phyloP scores from a whole-genome alignment of 2,329 filamentous ascomycete genomes.

The Alternaria sp. region DNA sequence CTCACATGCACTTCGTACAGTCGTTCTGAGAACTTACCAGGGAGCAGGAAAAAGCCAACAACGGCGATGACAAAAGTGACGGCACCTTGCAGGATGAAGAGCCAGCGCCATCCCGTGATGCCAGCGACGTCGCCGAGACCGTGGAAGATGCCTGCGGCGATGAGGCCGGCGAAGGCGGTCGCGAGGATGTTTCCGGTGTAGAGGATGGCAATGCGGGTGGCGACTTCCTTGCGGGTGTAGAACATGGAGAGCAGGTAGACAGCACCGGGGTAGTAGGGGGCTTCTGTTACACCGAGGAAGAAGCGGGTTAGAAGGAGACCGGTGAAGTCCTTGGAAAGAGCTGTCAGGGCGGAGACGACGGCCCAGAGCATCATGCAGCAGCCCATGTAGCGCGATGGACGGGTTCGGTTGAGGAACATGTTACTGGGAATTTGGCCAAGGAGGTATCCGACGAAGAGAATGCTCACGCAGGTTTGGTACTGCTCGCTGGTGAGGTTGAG shows the following conservation, averaged over 20 bases:
- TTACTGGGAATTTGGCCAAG: conserved; percentile 44
- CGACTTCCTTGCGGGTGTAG: conserved; percentile 49
- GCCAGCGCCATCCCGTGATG: conserved; percentile 34
- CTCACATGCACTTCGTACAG: no score
- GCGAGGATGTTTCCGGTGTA: conserved; percentile 52
- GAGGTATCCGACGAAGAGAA: conserved; percentile 44
- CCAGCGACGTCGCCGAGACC: conserved; percentile 30
- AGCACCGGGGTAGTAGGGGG: conserved; percentile 47
- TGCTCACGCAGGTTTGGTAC: conserved; percentile 34
- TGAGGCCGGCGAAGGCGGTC: conserved; percentile 52
- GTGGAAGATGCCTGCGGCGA: conserved; percentile 47
- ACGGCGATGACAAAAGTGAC: conserved; percentile 44
- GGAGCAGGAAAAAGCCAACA: conserved; percentile 51
- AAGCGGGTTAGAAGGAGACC: conserved; percentile 54
- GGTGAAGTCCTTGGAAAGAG: conserved; percentile 51
- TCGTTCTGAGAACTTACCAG: conserved; percentile 15
- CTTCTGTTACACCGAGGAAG: conserved; percentile 52
- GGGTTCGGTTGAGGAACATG: conserved; percentile 45
- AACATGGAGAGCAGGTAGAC: conserved; percentile 46
- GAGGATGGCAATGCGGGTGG: conserved; percentile 59
- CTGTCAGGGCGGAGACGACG: conserved; percentile 51
- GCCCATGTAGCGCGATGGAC: conserved; percentile 34
- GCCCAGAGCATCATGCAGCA: conserved; percentile 51
- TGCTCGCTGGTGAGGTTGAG: conserved; percentile 46
- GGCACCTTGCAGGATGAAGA: conserved; percentile 39